phyloP scores from a whole-genome alignment of 345 rosid species.

The Gynandropsis gynandra region DNA sequence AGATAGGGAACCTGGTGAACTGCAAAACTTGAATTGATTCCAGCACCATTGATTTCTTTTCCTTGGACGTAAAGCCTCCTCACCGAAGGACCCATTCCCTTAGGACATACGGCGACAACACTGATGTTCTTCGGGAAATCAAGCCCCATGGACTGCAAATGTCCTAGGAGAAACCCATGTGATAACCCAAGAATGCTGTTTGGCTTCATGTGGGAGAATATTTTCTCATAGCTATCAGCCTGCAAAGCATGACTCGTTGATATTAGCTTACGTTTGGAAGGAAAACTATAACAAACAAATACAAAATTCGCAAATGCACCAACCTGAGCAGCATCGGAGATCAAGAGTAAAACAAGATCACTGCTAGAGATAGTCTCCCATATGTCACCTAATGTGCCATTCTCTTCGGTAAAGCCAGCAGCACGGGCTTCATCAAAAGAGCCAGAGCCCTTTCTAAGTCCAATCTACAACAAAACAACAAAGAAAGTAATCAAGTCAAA shows the following conservation, averaged over 20 bases:
- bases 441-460: constrained; percentile 78
- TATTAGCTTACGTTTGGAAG: background rate
- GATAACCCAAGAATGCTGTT: constrained; percentile 93
- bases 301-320: constrained; percentile 8
- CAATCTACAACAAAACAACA: constrained; percentile 38
- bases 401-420: constrained; percentile 80
- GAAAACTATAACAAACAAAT: background rate
- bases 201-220: constrained; percentile 85
- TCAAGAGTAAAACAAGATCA: constrained; percentile 77
- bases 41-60: constrained; percentile 86
- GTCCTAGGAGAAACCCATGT: constrained; percentile 88
- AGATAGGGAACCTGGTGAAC: constrained; percentile 62
- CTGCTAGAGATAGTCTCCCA: constrained; percentile 85
- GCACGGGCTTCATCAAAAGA: constrained; percentile 89
- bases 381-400: constrained; percentile 80
- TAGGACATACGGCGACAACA: constrained; percentile 83
- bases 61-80: constrained; percentile 90
- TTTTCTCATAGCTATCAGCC: constrained; percentile 82
- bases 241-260: constrained; percentile 26
- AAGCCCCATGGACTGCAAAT: constrained; percentile 61
- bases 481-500: constrained; percentile 9
- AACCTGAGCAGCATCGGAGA: constrained; percentile 96
- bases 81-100: constrained; percentile 90
- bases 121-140: constrained; percentile 82
- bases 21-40: constrained; percentile 84